Evolutionary conservation across 179 eudicot genomes (phyloP), one percentile per base, ranked within the genome.

Genomic region (Corrigiola litoralis): DNA sequence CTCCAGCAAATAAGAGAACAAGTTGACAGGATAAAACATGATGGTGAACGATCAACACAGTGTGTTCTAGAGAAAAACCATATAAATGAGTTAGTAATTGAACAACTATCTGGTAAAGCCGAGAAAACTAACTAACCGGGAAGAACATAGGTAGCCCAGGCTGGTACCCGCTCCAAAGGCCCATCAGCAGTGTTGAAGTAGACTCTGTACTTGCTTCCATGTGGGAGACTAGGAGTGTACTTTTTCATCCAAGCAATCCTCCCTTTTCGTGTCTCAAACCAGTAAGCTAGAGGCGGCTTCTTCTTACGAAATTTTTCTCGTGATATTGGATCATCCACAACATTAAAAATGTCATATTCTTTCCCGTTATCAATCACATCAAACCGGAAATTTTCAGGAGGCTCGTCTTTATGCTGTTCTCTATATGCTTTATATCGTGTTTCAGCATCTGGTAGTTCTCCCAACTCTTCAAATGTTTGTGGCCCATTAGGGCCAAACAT

Each of bases 401-500:
- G 97, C 52, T 88, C 86, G 75, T 94, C 94, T 82, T 94, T 90
- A 67, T 94, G 94, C 70, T 88, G 67, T 76, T 94, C 96, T 77
- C 80, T 86, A 82, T 95, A 94, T 47, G 82, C 85, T 61, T 83
- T 84, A 68, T 90, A 94, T 77, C 96, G 76, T 23, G 89, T 86
- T 74, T 86, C 80, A 63, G 97, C 91, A 75, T 94, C 97, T 44
- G 94, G 89, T 74, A 94, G 80, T 31, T 90, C 97, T 77, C 75
- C 97, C 73, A 94, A 50, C 63, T 94, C 96, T 62, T 86, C 97
- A 74, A 83, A 80, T 18, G 90, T 81, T 75, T 94, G 91, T 31
- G 99, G 97, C 56, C 99, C 95, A 71, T 94, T 94, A 60, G 99
- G 99, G 55, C 99, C 99, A 82, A 90, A 94, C 57, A 90, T 58